Conservation (phyloP, 108 stramenopile genomes). For the Fragilaria radians region DNA sequence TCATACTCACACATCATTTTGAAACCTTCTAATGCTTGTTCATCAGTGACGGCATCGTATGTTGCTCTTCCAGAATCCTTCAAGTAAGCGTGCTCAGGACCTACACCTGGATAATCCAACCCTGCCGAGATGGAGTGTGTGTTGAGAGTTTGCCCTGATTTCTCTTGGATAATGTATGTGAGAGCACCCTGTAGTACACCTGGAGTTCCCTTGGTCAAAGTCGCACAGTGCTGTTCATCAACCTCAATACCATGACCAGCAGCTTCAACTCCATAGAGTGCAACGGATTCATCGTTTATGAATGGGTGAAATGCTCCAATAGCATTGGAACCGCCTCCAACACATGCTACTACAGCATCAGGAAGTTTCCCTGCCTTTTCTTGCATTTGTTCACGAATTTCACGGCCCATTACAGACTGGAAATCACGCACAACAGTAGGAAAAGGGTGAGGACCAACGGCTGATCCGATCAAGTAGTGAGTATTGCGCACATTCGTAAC, state of each 20-base stretch:
- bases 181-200: constrained; percentile 93
- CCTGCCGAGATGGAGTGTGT: constrained; percentile 94
- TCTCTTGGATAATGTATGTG: constrained; percentile 88
- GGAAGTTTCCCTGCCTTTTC: constrained; percentile 89
- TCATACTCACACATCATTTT: constrained; percentile 86
- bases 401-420: constrained; percentile 86
- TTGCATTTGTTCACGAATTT: constrained; percentile 78
- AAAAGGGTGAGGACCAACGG: constrained; percentile 97
- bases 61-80: constrained; percentile 89
- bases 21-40: constrained; percentile 90
- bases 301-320: constrained; percentile 95
- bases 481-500: constrained; percentile 94
- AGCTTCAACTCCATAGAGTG: constrained; percentile 91
- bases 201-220: constrained; percentile 85
- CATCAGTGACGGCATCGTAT: constrained; percentile 86
- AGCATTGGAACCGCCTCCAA: constrained; percentile 95
- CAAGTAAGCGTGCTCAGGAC: constrained; percentile 92
- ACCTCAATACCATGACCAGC: constrained; percentile 85
- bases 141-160: constrained; percentile 87
- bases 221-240: constrained; percentile 82
- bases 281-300: constrained; percentile 74
- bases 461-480: constrained; percentile 95
- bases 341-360: constrained; percentile 92
- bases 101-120: constrained; percentile 96
- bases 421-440: constrained; percentile 96